These are phyloP conservation scores for Symbiodinium natans DNA, from an alignment of 73 alveolate species.

Conservation along the genomic window DNA sequence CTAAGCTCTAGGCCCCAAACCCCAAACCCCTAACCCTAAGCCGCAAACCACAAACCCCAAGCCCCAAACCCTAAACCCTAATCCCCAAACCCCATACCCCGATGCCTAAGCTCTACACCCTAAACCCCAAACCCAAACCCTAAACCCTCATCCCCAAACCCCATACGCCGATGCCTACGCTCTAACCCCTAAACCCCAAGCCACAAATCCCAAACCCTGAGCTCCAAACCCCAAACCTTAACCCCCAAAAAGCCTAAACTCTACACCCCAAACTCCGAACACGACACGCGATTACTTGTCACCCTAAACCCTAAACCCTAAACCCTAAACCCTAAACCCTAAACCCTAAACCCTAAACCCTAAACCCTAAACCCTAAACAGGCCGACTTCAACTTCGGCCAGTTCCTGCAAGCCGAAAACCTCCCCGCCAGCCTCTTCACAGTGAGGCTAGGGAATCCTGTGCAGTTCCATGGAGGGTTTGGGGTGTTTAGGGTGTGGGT, in stretches of 20 bases:
- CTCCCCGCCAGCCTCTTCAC: slow-evolving; percentile 92
- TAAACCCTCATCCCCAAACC: background rate
- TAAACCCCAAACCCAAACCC: background rate
- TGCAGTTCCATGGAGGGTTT: background rate
- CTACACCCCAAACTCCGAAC: background rate
- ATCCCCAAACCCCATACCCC: background rate
- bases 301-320: background rate
- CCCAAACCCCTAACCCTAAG: too few relatives aligned
- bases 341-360: background rate
- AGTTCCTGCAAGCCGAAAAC: slow-evolving; percentile 91
- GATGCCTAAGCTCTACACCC: background rate
- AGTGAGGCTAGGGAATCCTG: background rate
- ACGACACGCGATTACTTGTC: background rate
- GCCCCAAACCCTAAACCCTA: too few relatives aligned
- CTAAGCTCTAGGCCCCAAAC: too few relatives aligned
- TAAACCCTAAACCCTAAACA: background rate
- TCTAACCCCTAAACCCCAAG: background rate
- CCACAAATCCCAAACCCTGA: background rate
- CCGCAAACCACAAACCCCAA: too few relatives aligned
- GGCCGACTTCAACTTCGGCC: slow-evolving; percentile 94
- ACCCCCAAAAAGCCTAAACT: background rate
- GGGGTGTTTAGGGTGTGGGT: background rate
- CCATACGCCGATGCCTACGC: too few relatives aligned
- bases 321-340: background rate
- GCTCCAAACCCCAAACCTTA: background rate